phyloP scores from a whole-genome alignment of 2,329 filamentous ascomycete species.

The Epichloe sibirici region DNA sequence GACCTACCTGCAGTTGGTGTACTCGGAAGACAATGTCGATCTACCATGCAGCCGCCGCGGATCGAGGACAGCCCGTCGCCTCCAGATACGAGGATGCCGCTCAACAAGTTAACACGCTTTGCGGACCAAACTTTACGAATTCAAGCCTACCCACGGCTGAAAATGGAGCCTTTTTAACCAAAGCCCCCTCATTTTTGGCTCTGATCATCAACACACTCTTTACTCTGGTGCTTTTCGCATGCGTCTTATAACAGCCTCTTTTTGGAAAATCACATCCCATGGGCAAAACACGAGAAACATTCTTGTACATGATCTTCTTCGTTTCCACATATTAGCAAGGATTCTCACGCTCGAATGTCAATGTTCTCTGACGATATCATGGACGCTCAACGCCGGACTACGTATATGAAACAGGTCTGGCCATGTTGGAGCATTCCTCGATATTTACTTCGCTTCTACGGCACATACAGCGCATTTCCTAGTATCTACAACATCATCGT shows the following conservation, averaged over 20 bases:
- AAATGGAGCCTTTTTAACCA: constrained; percentile 7
- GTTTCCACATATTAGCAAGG: too few species aligned
- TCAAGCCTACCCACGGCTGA: constrained; percentile 32
- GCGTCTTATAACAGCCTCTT: constrained; percentile 9
- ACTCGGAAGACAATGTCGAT: constrained; percentile 71
- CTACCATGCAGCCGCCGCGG: constrained; percentile 56
- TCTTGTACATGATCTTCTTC: not conserved
- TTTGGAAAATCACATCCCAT: not conserved
- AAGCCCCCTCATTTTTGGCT: constrained; percentile 8
- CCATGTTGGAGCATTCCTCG: not conserved
- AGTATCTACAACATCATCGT: not conserved
- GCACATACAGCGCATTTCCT: not conserved
- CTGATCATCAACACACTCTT: constrained; percentile 6
- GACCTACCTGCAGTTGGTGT: constrained; percentile 67
- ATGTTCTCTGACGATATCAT: too few species aligned
- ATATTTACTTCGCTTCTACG: not conserved
- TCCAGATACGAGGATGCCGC: constrained; percentile 62
- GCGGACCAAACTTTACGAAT: constrained; percentile 47
- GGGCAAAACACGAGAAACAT: not conserved
- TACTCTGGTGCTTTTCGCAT: constrained; percentile 10
- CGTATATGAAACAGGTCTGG: not conserved
- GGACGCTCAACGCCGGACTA: too few species aligned
- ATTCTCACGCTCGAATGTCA: too few species aligned
- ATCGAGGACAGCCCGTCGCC: constrained; percentile 53
- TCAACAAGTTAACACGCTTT: constrained; percentile 55